A percentile compares a stretch with the other conserved stretches of the same genome.
Conservation (phyloP, 2,329 filamentous ascomycete genomes). For the Trichoderma oligosporum region DNA sequence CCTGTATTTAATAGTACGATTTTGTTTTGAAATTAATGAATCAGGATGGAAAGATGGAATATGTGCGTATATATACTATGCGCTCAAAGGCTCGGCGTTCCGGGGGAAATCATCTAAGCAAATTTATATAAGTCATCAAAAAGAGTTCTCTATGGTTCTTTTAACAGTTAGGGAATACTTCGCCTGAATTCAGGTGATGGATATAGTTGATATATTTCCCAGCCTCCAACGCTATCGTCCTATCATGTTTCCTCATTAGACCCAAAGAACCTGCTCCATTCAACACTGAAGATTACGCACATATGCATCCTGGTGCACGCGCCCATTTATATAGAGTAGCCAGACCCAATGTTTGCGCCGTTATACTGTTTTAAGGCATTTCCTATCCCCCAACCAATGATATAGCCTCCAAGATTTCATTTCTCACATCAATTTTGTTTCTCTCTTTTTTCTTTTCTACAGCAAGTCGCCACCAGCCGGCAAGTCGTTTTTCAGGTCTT, state of each 20-base stretch:
- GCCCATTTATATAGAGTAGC: slow-evolving; percentile 18
- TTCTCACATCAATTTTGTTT: not conserved
- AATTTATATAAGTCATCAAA: slow-evolving; percentile 1
- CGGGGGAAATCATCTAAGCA: slow-evolving; percentile 3
- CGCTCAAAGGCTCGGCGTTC: slow-evolving; percentile 9
- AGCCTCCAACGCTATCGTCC: slow-evolving; percentile 7
- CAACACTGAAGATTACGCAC: slow-evolving; percentile 16
- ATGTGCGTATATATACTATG: slow-evolving; percentile 7
- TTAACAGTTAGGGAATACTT: not conserved
- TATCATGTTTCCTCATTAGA: slow-evolving; percentile 15
- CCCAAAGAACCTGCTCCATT: slow-evolving; percentile 15
- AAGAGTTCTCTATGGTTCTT: not conserved
- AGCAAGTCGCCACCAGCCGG: slow-evolving; percentile 29
- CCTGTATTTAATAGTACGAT: not conserved
- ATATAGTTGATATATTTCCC: slow-evolving; percentile 19
- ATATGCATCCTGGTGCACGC: slow-evolving; percentile 14
- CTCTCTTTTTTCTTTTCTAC: not conserved
- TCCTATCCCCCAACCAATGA: slow-evolving; percentile 13
- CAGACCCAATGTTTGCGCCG: slow-evolving; percentile 17
- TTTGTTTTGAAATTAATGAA: not conserved
- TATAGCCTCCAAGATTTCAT: slow-evolving; percentile 3
- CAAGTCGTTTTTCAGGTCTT: slow-evolving; percentile 50
- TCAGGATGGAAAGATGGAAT: slow-evolving; percentile 2
- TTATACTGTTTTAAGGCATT: slow-evolving; percentile 16
- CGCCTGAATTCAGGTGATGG: not conserved